phyloP scores from a whole-genome alignment of 2,329 filamentous ascomycete genomes.

The Botrytis deweyae region DNA sequence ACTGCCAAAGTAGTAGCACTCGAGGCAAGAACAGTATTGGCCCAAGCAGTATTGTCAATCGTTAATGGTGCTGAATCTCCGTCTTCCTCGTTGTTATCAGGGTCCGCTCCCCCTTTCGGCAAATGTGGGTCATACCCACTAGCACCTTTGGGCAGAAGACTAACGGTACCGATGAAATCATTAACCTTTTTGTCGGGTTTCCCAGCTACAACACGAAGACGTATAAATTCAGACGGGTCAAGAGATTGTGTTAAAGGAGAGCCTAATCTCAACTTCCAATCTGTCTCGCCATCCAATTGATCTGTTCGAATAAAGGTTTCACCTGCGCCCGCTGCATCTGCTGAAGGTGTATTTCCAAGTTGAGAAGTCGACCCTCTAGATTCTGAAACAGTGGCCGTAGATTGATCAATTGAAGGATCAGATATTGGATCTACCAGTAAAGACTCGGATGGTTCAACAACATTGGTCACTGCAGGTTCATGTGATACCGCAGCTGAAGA shows the following conservation, averaged over 20 bases:
- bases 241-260: constrained; percentile 84
- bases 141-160: constrained; percentile 60
- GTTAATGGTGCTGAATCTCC: constrained; percentile 69
- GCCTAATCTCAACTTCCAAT: constrained; percentile 93
- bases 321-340: constrained; percentile 47
- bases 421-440: constrained; percentile 38
- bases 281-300: constrained; percentile 95
- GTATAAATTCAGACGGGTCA: constrained; percentile 67
- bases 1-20: constrained; percentile 85
- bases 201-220: constrained; percentile 72
- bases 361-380: constrained; percentile 32
- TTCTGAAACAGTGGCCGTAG: constrained; percentile 27
- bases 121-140: constrained; percentile 50
- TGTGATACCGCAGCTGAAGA: constrained; percentile 35
- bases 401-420: constrained; percentile 35
- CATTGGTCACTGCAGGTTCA: constrained; percentile 13
- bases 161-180: constrained; percentile 87
- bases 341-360: constrained; percentile 34
- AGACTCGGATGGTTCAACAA: constrained; percentile 23
- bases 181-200: constrained; percentile 94
- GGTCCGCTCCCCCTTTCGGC: constrained; percentile 25
- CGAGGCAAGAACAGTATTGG: constrained; percentile 94
- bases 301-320: constrained; percentile 98
- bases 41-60: constrained; percentile 98
- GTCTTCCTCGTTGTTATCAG: constrained; percentile 37